Evolutionary conservation across 2,329 filamentous ascomycete genomes (phyloP), one percentile per base, ranked within the genome.

Genomic region (Pseudophaeomoniella oleicola): DNA sequence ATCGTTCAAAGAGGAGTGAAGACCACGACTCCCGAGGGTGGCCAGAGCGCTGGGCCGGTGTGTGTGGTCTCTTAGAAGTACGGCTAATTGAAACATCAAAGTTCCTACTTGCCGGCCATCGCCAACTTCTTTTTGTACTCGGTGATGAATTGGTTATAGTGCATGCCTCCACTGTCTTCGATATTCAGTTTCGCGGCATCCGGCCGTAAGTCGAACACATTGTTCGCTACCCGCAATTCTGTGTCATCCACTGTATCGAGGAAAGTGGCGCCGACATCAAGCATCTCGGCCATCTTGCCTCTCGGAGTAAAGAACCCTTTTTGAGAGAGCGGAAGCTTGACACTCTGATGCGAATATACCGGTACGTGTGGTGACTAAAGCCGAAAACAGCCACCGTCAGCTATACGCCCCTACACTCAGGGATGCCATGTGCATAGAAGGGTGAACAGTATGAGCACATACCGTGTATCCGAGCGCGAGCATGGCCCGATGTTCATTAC

Each of bases 1-100:
- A 59, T 78, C 14, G 70, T 71, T 6, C 64, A 56, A 48, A 66
- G 70, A 18, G 68, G 69, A 3, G 72, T 66, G n/a, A 67, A 63
- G 58, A 73, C 70, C 2, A 74, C 66, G 4, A 74, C 69, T 1
- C 61, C 63, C 13, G 56, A 57, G 14, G 71, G 71, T 2, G 71
- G 61, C 0, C 64, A 67, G 50, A 63, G 53, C 31, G 50, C 58
- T 16, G 61, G 59, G 2, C 37, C 44, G 12, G 55, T 52, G 4
- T 67, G 64, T 46, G 43, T 39, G 32, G 48, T 65, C 37, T 53
- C 63, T 46, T 67, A 44, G 59, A 19, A 16, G 35, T 15, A 19
- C 17, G 17, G 10, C 10, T 4, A 27, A 37, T 16, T 12, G 13
- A 4, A 11, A 16, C 27, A 36, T 15, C 17, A 29, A n/a, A 9